These are phyloP conservation scores for Monascus ruber DNA, from an alignment of 2,329 filamentous ascomycete species.

Conservation along the genomic window DNA sequence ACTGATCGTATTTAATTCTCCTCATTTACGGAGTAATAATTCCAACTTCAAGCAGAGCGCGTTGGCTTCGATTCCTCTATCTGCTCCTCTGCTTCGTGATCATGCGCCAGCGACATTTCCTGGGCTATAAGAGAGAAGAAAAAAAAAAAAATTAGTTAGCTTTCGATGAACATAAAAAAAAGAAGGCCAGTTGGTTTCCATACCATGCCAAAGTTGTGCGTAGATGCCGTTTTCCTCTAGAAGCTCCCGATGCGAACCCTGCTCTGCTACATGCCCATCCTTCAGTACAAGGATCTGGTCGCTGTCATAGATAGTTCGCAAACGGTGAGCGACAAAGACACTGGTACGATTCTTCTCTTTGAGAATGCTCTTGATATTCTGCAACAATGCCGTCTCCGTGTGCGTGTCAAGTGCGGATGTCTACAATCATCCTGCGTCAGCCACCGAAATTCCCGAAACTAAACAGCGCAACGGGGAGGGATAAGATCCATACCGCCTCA, in stretches of 20 bases:
- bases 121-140: constrained; percentile 41
- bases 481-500: constrained; percentile 52
- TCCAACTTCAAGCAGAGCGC: too few relatives aligned
- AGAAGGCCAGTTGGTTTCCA: constrained; percentile 25
- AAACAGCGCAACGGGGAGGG: background rate
- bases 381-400: constrained; percentile 79
- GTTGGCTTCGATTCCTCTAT: background rate
- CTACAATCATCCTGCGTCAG: constrained; percentile 11
- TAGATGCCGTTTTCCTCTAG: constrained; percentile 66
- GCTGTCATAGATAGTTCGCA: constrained; percentile 88
- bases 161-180: background rate
- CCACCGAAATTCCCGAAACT: too few relatives aligned
- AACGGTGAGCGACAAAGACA: constrained; percentile 84
- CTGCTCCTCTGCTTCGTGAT: constrained; percentile 9
- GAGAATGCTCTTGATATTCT: constrained; percentile 86
- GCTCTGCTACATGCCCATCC: constrained; percentile 74
- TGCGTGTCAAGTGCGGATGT: constrained; percentile 87
- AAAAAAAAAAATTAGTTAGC: constrained; percentile 1
- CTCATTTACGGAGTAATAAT: too few relatives aligned
- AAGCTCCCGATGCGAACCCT: constrained; percentile 74
- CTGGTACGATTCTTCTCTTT: constrained; percentile 81
- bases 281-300: constrained; percentile 86
- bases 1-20: too few relatives aligned
- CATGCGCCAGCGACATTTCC: constrained; percentile 42
- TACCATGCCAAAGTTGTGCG: constrained; percentile 80